These are phyloP conservation scores for Chaetomium sp. DNA, from an alignment of 2,329 filamentous ascomycete genomes.

Conservation along the genomic window DNA sequence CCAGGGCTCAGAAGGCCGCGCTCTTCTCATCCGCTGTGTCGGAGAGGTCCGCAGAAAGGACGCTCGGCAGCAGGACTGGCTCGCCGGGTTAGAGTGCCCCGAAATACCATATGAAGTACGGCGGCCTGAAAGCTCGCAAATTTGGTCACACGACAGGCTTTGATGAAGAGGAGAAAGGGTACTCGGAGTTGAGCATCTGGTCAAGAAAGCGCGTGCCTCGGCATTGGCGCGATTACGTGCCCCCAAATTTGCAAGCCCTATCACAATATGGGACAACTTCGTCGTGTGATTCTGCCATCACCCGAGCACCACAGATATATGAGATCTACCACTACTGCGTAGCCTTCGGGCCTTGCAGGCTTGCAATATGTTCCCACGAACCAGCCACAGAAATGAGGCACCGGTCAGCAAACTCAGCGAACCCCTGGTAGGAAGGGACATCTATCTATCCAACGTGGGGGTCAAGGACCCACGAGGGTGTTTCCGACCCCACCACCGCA, in stretches of 20 bases:
- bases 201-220: not conserved
- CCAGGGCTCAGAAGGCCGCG: not conserved
- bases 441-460: conserved; percentile 14
- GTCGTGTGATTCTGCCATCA: not conserved
- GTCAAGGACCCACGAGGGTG: conserved; percentile 12
- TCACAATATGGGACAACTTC: not conserved
- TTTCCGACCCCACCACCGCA: conserved; percentile 12
- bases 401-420: not conserved
- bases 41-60: too few species aligned
- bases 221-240: not conserved
- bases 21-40: not conserved
- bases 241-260: not conserved
- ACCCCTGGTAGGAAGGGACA: not conserved
- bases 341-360: not conserved
- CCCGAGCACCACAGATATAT: not conserved
- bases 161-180: not conserved
- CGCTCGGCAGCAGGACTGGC: not conserved
- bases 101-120: not conserved
- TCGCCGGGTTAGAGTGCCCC: not conserved
- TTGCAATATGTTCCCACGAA: not conserved
- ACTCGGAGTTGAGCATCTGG: not conserved
- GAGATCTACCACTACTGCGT: not conserved
- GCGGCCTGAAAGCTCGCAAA: not conserved
- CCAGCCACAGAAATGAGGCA: not conserved
- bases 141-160: not conserved